Percentiles rank a stretch among this genome's conserved stretches.
These are phyloP conservation scores for Kodamaea arcana DNA, from an alignment of 1,139 yeast genomes.

Conservation along the genomic window DNA sequence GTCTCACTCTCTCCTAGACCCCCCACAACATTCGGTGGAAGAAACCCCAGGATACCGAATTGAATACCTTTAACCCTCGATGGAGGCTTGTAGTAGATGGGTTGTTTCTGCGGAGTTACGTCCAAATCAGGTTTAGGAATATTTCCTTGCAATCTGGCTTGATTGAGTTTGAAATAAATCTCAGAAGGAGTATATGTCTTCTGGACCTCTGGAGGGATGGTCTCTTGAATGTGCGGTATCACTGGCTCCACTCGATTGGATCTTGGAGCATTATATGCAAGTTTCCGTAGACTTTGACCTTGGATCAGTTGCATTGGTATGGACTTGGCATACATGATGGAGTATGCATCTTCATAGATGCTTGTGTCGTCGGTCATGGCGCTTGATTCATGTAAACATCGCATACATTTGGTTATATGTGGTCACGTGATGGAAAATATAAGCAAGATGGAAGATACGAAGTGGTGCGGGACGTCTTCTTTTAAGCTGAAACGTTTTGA, in stretches of 20 bases:
- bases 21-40: slow-evolving; percentile 24
- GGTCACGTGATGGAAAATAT: too few species aligned
- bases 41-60: slow-evolving; percentile 26
- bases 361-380: slow-evolving; percentile 6
- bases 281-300: slow-evolving; percentile 8
- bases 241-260: neutral
- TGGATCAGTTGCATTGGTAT: slow-evolving; percentile 1
- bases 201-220: neutral
- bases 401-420: too few species aligned
- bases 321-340: slow-evolving; percentile 31
- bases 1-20: neutral
- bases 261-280: slow-evolving; percentile 8
- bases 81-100: slow-evolving; percentile 37
- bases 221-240: neutral
- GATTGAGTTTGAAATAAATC: slow-evolving; percentile 17
- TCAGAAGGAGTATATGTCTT: slow-evolving; percentile 9
- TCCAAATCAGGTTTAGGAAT: neutral
- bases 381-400: too few species aligned
- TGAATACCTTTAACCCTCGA: slow-evolving; percentile 23
- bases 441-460: too few species aligned
- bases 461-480: too few species aligned
- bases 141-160: slow-evolving; percentile 13
- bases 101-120: slow-evolving; percentile 8
- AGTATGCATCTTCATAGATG: slow-evolving; percentile 16
- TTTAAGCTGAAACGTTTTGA: too few species aligned